Base-by-base conservation (phyloP, 2,329 filamentous ascomycete genomes). In the Sporothrix curviconia region DNA sequence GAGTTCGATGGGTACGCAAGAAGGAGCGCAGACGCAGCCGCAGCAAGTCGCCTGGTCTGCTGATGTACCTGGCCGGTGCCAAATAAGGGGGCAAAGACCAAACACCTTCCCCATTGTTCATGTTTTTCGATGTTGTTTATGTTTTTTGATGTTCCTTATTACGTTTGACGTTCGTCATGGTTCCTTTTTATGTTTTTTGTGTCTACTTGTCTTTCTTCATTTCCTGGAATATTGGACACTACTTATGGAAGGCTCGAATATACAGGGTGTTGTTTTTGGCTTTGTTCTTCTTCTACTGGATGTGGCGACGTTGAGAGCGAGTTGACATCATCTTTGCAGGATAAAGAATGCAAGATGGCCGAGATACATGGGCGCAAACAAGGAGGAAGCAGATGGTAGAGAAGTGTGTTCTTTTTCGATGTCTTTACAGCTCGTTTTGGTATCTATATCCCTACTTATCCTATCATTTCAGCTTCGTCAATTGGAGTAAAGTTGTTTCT, bases 61-160 rank as follows among this genome's bases (percentile, higher is more conserved):
- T 84, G 58, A 79, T 82, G 75, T 84, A 82, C 61, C 69, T 84
- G 19, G 80, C 81, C 32, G 81, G 81, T 5, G 79, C 61, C 7
- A 64, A 62, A 34, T 64, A 58, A 14, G 24, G 11, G 6, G 19
- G 2, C 24, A 25, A 50, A 7, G 17, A 19, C 17, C 9, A 6
- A 1, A 12, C 24, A 9, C 6, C 7, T 22, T 42, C 9, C n/a
- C 9, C 2, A 12, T 44, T n/a, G 3, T 54, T 19, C 24, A 12
- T 12, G 7, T 9, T 32, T 54, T 37, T 17, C 17, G 17, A 32
- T 22, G 30, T 44, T 36, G 11, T 7, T 8, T 32, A 5, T 17
- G 11, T 40, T 36, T 9, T 42, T 40, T 40, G n/a, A n/a, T 30
- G 4, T 54, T 24, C 7, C 7, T 12, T n/a, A 22, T 36, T n/a